Conservation (phyloP, 2,329 filamentous ascomycete species). For the Chrysoporthe austroafricana region DNA sequence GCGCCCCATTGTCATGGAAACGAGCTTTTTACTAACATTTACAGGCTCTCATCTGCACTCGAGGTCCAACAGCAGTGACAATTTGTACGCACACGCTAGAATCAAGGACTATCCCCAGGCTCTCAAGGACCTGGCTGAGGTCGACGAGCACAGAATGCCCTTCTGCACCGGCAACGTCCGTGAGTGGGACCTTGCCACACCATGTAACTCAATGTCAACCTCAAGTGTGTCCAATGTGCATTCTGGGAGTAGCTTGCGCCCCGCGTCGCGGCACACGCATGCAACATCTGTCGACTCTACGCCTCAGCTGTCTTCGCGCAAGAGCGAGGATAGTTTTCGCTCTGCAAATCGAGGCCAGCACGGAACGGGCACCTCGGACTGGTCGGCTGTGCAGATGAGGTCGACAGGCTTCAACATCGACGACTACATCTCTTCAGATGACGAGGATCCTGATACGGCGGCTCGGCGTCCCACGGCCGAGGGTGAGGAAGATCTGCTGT, state of each 20-base stretch:
- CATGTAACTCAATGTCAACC: conserved; percentile 44
- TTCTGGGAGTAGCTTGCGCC: conserved; percentile 33
- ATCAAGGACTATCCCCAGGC: conserved; percentile 33
- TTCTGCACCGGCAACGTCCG: conserved; percentile 43
- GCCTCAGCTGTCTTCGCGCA: conserved; percentile 20
- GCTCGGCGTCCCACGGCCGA: conserved; percentile 32
- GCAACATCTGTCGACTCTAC: conserved; percentile 49
- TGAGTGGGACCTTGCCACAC: conserved; percentile 48
- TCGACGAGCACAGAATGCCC: conserved; percentile 41
- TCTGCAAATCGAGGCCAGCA: conserved; percentile 26
- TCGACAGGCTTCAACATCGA: conserved; percentile 41
- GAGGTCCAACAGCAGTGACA: conserved; percentile 18
- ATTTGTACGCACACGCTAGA: conserved; percentile 32
- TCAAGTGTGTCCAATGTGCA: conserved; percentile 44
- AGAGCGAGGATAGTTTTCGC: conserved; percentile 27
- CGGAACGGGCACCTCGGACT: conserved; percentile 10
- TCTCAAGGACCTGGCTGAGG: conserved; percentile 38
- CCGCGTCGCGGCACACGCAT: conserved; percentile 48
- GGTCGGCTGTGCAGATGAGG: conserved; percentile 21
- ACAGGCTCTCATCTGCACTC: conserved; percentile 17
- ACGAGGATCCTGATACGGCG: conserved; percentile 33
- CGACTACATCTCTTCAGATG: conserved; percentile 45
- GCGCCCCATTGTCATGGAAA: background rate
- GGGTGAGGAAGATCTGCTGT: conserved; percentile 44
- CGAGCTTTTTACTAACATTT: background rate